Base-by-base conservation (phyloP, 257 asterid species). In the Solanum chaucha region DNA sequence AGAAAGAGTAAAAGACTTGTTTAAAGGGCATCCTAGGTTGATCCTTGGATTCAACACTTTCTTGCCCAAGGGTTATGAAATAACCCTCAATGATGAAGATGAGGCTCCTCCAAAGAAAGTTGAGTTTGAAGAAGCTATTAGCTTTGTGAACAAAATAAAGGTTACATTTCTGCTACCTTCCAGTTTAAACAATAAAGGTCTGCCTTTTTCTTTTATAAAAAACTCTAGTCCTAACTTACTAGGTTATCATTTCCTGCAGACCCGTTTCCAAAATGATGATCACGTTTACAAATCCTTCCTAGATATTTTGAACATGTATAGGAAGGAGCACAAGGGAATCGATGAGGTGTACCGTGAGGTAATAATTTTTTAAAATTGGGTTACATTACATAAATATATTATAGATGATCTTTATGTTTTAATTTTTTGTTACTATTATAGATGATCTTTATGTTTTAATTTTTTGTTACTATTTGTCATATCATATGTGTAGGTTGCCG, bases 11-110 rank as follows among this genome's bases (percentile, higher is more conserved):
- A 97, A 97, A 90, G 99, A 97, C 67, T 92, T 97, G 88, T 97
- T 97, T 78, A 92, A 97, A 86, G 99, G 99, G 65, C 98, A 97
- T 86, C 96, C 98, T 36, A 93, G 94, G 90, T 89, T 97, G 86
- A 97, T 97, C 61, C 98, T 95, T 87, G 99, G 99, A 86, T 97
- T 97, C 89, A 97, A 97, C 88, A 96, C 99, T 89, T 97, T 97
- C 95, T 92, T 97, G 89, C 99, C 99, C 30, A 96, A 95, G 93
- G 99, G 98, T 70, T 96, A 92, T 89, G 99, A 97, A 91, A 97
- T 97, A 84, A 97, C 99, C 86, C 94, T 94, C 67, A 93, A 93
- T 30, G 99, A 95, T 4, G 98, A 90, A 87, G 99, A 96, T 78
- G 99, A 94, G 86, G 95, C 96, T 88, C 96, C 93, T 71, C 97